Percentiles rank a stretch among this genome's conserved stretches.
Evolutionary conservation across 176 grass and related monocot species (phyloP).

Genomic region (Chloris gayana): DNA sequence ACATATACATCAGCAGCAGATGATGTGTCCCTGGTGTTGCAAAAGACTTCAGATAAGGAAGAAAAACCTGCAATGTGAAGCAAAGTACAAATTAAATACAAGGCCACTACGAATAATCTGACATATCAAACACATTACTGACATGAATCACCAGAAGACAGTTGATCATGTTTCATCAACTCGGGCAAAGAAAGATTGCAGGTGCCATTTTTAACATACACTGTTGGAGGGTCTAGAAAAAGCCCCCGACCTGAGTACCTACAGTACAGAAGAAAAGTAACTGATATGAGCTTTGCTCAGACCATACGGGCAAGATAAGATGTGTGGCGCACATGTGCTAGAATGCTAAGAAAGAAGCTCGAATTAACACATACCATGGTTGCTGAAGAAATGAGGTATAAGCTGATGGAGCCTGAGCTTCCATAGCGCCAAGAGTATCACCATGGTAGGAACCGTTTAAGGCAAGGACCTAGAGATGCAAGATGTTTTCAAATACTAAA

Average conservation of each 20-base stretch:
- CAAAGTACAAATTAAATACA: conserved; percentile 33
- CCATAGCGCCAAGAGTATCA: conserved; percentile 98
- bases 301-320: neutral
- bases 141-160: conserved; percentile 54
- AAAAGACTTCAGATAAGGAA: conserved; percentile 68
- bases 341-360: conserved; percentile 2
- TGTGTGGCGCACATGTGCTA: neutral
- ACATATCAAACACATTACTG: conserved; percentile 45
- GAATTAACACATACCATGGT: conserved; percentile 72
- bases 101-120: conserved; percentile 21
- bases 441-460: conserved; percentile 91
- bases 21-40: conserved; percentile 60
- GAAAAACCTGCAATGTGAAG: conserved; percentile 65
- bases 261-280: conserved; percentile 41
- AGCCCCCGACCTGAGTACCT: conserved; percentile 92
- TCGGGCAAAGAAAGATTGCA: conserved; percentile 74
- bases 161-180: conserved; percentile 42
- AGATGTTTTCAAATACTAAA: neutral
- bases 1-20: conserved; percentile 54
- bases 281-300: conserved; percentile 16
- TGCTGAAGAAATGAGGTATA: conserved; percentile 94
- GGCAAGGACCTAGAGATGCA: conserved; percentile 69
- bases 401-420: conserved; percentile 93
- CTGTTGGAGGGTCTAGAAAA: conserved; percentile 85
- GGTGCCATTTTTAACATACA: conserved; percentile 56